Conservation (phyloP, 495 filamentous ascomycete genomes). For the Aspergillus panamensis region DNA sequence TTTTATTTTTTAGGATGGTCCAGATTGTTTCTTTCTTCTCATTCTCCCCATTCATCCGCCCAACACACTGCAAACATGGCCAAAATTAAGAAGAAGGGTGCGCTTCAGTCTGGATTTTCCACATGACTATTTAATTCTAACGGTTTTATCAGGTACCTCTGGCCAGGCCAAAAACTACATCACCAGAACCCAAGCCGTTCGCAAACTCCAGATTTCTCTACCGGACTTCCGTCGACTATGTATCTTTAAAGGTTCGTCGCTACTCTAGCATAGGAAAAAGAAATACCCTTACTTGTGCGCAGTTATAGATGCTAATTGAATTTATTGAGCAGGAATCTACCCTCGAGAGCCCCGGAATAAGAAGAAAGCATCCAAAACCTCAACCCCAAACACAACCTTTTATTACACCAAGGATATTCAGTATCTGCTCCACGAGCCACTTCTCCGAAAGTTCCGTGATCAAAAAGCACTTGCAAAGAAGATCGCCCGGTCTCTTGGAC, state of each 20-base stretch:
- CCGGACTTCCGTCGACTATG: conserved; percentile 96
- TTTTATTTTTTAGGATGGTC: neutral
- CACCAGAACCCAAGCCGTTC: conserved; percentile 90
- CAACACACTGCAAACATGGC: conserved; percentile 53
- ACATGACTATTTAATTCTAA: conserved; percentile 3
- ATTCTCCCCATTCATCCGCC: conserved; percentile 31
- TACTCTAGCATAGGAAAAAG: neutral
- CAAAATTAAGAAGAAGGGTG: conserved; percentile 91
- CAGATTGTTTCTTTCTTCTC: conserved; percentile 9
- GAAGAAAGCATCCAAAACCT: conserved; percentile 91
- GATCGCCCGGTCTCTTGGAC: conserved; percentile 83
- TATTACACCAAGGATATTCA: conserved; percentile 99
- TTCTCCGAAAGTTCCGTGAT: conserved; percentile 93
- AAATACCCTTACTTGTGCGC: neutral
- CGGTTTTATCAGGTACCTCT: conserved; percentile 58
- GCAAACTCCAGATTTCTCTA: conserved; percentile 94
- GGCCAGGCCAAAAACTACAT: conserved; percentile 98
- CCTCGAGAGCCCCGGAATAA: conserved; percentile 93
- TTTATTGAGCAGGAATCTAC: conserved; percentile 66
- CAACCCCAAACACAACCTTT: conserved; percentile 88
- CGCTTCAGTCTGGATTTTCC: neutral
- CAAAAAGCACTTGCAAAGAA: conserved; percentile 96
- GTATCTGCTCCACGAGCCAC: conserved; percentile 93
- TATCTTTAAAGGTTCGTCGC: conserved; percentile 86
- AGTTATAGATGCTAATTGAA: neutral